Base-by-base conservation (phyloP, 257 asterid species). In the Solanum peruvianum region DNA sequence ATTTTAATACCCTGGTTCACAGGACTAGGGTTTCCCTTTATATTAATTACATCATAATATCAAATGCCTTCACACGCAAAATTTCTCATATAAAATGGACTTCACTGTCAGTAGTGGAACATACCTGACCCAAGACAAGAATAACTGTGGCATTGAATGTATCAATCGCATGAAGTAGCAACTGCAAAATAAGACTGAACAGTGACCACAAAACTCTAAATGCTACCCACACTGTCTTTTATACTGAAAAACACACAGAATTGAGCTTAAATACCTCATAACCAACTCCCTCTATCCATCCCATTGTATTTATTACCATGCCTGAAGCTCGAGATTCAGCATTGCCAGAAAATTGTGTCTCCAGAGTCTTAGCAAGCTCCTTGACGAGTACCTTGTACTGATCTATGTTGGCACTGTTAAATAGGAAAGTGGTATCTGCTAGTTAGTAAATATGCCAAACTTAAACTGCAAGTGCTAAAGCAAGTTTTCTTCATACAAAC, bases 51-150 rank as follows among this genome's bases (percentile, higher is more conserved):
- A 16, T 47, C 64, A 45, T 25, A 15, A 45, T 16, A 45, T 9
- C 84, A 45, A 78, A 78, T 27, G 58, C 64, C 66, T 45, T 77
- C 39, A 25, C 3, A 23, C 12, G 60, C 82, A 73, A 39, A 37
- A 73, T 21, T 41, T 39, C 31, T 75, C 82, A 25, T 44, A 44
- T 77, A 14, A 44, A 77, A 25, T 44, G 39, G 23, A 44, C n/a
- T 77, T 45, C 41, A 60, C 25, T 82, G 82, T 67, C 41, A 42
- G 67, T 71, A 78, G 49, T 86, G 87, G 56, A 69, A 81, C 70
- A 84, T 93, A 97, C 99, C 99, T 95, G 99, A 80, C 99, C 99
- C 92, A 96, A 90, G 88, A 97, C 99, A 72, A 97, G 95, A 88
- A 97, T 94, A 82, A 97, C 99, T 39, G 94, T 89, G 87, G 97